Base-by-base conservation (phyloP, 1,139 yeast genomes). In the Taiozyma sp. region DNA sequence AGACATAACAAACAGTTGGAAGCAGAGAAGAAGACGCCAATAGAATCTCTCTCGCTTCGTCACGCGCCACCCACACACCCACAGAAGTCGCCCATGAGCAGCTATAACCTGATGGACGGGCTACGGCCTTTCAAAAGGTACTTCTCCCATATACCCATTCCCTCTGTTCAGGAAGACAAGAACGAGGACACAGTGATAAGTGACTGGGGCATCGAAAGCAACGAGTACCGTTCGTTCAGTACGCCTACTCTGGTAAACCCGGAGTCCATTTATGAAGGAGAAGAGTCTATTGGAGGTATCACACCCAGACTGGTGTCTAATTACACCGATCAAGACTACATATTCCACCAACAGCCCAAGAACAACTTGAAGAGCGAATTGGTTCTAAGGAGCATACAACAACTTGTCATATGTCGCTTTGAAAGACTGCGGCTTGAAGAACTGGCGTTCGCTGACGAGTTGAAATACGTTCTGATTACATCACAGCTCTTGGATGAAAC, bases 391-490 rank as follows among this genome's bases (percentile, higher is more conserved):
- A 37, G 24, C 5, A 37, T 37, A 11, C 5, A 16, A 21, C 22
- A 21, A 19, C 10, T 37, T 7, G 41, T 22, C 8, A 37, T 21
- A 5, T 11, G 4, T 37, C 24, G 41, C 6, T 37, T 37, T 37
- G 41, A 37, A 11, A 37, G 14, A 37, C 41, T 37, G 10, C 41
- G 41, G 24, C 41, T 37, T 37, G 41, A 37, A 37, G 24, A 37
- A 19, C 14, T 19, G 14, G 57, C 51, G 11, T 76, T 75, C 56
- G 56, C 72, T 44, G 80, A 76, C 50, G 71, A 75, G 50, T 74
- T 75, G 56, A 66, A 76, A 43, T 76, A 74, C 56, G 58, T 65
- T 6, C 52, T 75, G 3, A 70, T 75, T 6, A 69, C 77, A 13
- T 72, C 77, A 30, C 73, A 72, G 49, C 62, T 75, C 22, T 59